Percentiles rank a stretch among this genome's conserved stretches.
Conservation (phyloP, 1,139 yeast species). For the Lodderomyces orthopsilosis region DNA sequence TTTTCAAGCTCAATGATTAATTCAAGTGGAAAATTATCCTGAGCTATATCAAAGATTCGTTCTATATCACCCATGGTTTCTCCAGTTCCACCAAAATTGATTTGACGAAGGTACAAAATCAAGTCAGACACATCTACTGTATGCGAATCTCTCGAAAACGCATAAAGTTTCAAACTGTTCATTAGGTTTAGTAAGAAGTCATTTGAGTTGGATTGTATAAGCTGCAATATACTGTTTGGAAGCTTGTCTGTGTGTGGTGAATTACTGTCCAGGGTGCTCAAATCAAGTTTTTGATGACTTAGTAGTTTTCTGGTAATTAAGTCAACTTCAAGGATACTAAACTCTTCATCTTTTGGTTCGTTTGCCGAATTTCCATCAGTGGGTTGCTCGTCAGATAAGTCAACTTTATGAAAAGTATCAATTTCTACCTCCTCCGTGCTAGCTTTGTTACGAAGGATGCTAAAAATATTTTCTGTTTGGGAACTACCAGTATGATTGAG, state of each 20-base stretch:
- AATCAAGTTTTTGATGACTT: not conserved
- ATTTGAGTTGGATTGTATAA: constrained; percentile 22
- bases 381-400: not conserved
- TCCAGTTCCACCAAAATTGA: constrained; percentile 25
- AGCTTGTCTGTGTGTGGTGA: not conserved
- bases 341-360: not conserved
- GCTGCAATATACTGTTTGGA: constrained; percentile 4
- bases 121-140: constrained; percentile 36
- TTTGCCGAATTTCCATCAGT: not conserved
- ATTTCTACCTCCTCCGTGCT: not conserved
- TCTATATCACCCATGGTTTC: constrained; percentile 17
- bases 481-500: not conserved
- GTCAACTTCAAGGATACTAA: constrained; percentile 5
- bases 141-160: constrained; percentile 28
- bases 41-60: constrained; percentile 33
- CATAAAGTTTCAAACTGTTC: constrained; percentile 34
- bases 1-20: constrained; percentile 33
- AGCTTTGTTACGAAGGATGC: not conserved
- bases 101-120: constrained; percentile 32
- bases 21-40: constrained; percentile 38
- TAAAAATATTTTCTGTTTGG: not conserved
- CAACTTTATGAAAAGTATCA: not conserved
- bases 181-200: constrained; percentile 34
- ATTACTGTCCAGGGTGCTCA: not conserved
- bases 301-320: constrained; percentile 7